Conservation (phyloP, 1,284 basidiomycete genomes). For the Fomitopsis betulina region DNA sequence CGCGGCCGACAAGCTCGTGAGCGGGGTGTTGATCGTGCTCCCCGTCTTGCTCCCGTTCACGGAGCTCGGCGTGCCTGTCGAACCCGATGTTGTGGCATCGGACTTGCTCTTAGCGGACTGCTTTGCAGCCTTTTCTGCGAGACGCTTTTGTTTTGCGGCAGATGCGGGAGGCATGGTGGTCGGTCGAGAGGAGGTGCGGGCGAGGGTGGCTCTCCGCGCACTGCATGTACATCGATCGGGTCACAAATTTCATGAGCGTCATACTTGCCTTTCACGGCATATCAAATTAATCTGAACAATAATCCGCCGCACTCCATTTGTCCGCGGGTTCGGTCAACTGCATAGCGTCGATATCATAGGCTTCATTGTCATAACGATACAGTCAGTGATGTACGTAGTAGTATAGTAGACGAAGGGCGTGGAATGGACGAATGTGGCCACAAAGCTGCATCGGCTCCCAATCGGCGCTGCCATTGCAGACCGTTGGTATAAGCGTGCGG, state of each 20-base stretch:
- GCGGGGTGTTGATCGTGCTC: conserved; percentile 65
- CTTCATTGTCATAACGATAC: not conserved
- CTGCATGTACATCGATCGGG: conserved; percentile 13
- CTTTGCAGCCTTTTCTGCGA: conserved; percentile 89
- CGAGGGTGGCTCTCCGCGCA: not conserved
- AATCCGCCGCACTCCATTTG: not conserved
- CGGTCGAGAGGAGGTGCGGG: conserved; percentile 1
- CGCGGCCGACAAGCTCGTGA: conserved; percentile 73
- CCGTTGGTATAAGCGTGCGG: conserved; percentile 92
- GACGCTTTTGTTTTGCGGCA: conserved; percentile 79
- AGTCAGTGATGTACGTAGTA: not conserved
- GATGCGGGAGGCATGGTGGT: conserved; percentile 66
- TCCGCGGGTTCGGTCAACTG: not conserved
- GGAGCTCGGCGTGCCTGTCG: conserved; percentile 61
- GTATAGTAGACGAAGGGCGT: not conserved
- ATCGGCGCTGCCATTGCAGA: conserved; percentile 51
- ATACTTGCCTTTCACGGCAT: not conserved
- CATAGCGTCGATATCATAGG: not conserved
- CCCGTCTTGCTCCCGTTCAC: conserved; percentile 36
- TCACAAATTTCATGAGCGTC: conserved; percentile 19
- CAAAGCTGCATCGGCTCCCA: conserved; percentile 71
- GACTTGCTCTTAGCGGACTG: conserved; percentile 45
- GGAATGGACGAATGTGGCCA: not conserved
- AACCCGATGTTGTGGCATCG: conserved; percentile 31
- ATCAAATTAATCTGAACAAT: not conserved